Evolutionary conservation across 345 rosid genomes (phyloP).

Genomic region (Cardamine resedifolia): DNA sequence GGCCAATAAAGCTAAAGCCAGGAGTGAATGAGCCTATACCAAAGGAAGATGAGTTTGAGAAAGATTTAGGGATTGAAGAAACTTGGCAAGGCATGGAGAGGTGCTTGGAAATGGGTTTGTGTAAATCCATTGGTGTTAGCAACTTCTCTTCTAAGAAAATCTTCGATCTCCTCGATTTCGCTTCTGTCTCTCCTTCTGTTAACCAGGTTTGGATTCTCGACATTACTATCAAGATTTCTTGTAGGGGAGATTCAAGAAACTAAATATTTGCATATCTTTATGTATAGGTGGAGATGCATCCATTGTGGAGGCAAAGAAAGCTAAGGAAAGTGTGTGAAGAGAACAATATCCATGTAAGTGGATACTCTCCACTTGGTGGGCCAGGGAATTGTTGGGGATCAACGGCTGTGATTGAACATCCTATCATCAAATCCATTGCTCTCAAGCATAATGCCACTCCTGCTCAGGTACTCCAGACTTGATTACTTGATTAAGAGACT

Average conservation of each 20-base stretch:
- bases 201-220: slow-evolving; percentile 52
- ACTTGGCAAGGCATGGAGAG: slow-evolving; percentile 90
- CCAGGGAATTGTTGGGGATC: slow-evolving; percentile 86
- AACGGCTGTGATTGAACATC: slow-evolving; percentile 66
- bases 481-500: neutral
- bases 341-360: slow-evolving; percentile 70
- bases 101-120: slow-evolving; percentile 71
- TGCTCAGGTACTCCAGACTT: slow-evolving; percentile 53
- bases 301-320: slow-evolving; percentile 80
- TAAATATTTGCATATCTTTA: neutral
- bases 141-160: slow-evolving; percentile 80
- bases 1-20: slow-evolving; percentile 89
- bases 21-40: slow-evolving; percentile 54
- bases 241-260: neutral
- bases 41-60: slow-evolving; percentile 66
- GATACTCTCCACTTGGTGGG: slow-evolving; percentile 81
- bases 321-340: slow-evolving; percentile 63
- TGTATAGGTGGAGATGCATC: slow-evolving; percentile 90
- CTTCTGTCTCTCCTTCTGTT: slow-evolving; percentile 64
- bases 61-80: slow-evolving; percentile 53
- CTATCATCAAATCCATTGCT: slow-evolving; percentile 63
- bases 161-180: slow-evolving; percentile 49
- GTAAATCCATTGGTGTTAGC: slow-evolving; percentile 79
- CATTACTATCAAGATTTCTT: slow-evolving; percentile 6
- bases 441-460: slow-evolving; percentile 64